Conservation (phyloP, 73 alveolate genomes). For the Paramecium sexaurelia region DNA sequence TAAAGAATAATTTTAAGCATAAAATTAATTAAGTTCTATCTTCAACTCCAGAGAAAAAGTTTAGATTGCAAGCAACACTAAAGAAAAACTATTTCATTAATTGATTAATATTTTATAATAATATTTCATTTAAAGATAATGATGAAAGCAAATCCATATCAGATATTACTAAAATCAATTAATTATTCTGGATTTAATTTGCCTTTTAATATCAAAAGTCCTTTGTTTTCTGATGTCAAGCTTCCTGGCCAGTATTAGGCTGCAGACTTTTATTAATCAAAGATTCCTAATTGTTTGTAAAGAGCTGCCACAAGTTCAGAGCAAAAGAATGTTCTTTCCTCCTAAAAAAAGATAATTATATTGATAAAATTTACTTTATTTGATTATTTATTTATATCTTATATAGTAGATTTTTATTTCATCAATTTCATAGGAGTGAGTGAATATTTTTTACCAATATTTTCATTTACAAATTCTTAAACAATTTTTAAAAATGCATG, state of each 20-base stretch:
- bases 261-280: conserved; percentile 58
- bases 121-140: background rate
- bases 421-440: conserved; percentile 60
- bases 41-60: background rate
- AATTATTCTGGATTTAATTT: background rate
- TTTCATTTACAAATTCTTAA: conserved; percentile 71
- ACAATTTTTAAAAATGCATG: conserved; percentile 51
- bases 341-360: background rate
- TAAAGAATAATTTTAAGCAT: background rate
- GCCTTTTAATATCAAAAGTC: background rate
- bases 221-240: conserved; percentile 56
- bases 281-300: conserved; percentile 77
- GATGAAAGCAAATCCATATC: background rate
- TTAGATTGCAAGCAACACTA: background rate
- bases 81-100: background rate
- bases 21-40: background rate
- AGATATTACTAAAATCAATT: conserved; percentile 16
- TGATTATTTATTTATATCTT: conserved; percentile 56
- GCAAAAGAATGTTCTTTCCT: conserved; percentile 80
- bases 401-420: conserved; percentile 59
- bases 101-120: background rate
- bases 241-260: conserved; percentile 76
- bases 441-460: conserved; percentile 72
- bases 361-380: background rate
- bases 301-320: conserved; percentile 90